These are phyloP conservation scores for Theobroma grandiflorum DNA, from an alignment of 441 rosid species.

Conservation along the genomic window DNA sequence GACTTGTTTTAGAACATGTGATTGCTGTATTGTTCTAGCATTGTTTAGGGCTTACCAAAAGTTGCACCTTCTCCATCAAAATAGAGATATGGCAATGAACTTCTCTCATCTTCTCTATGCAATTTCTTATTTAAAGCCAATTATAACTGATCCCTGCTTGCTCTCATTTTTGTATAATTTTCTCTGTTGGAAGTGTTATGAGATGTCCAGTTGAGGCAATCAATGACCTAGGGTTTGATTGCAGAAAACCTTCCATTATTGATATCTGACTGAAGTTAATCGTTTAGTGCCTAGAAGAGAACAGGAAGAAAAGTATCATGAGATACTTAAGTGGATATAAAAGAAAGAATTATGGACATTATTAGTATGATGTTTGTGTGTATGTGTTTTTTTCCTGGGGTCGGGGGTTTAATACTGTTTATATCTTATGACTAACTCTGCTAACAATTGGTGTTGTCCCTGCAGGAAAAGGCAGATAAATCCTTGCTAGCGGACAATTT, in stretches of 20 bases:
- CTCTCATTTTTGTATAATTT: background rate
- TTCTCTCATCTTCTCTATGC: background rate
- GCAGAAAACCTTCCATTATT: no score
- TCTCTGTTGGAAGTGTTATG: background rate
- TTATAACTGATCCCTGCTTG: background rate
- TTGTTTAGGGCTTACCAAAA: background rate
- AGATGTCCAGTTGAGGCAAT: no score
- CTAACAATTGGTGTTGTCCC: background rate
- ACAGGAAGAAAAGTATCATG: no score
- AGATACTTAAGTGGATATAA: background rate
- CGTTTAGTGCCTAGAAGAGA: no score
- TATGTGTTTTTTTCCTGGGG: background rate
- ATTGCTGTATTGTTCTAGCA: background rate
- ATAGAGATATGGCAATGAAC: background rate
- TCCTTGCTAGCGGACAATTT: background rate
- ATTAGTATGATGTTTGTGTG: background rate
- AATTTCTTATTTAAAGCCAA: background rate
- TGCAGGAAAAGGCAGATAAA: conserved; percentile 45
- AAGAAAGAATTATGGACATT: background rate
- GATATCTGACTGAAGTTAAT: no score
- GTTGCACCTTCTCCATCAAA: background rate
- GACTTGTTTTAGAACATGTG: background rate
- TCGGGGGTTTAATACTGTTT: background rate
- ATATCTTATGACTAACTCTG: background rate
- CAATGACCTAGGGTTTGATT: no score